Evolutionary conservation across 2,329 filamentous ascomycete genomes (phyloP), one percentile per base, ranked within the genome.

Genomic region (Truncatella angustata): DNA sequence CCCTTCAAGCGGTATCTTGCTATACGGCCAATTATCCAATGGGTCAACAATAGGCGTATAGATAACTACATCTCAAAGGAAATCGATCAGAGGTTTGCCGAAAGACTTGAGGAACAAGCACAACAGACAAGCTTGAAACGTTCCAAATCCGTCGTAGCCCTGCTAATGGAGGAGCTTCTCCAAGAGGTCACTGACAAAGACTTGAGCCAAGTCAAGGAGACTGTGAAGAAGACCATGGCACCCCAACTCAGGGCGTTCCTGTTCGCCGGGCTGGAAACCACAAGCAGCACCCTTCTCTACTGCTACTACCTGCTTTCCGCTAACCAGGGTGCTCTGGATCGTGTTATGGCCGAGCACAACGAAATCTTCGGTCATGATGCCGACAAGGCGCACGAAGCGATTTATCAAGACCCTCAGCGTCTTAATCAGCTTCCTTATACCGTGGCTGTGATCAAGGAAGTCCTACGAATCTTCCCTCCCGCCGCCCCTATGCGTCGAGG

Each of bases 241-340:
- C 51, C 52, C 11, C 61, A 63, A 6, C 36, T 64, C 0, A 56
- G 59, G 2, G 45, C 59, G 36, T 63, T 65, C 45, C 51, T 85
- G 5, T 80, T 81, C 14, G 84, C 84, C 1, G 84, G 84, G 2
- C 82, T 85, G 58, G 84, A 87, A 56, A 86, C 84, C 0, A 84
- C 80, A n/a, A 78, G 76, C 24, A 81, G 84, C 42, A 81, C 77
- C 6, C 64, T 82, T 2, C 70, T 71, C 21, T 82, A 78, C 62
- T 65, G 73, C 6, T 69, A 75, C 32, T 73, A 75, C 58, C 68
- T 80, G 54, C 68, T 67, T 5, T 58, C 56, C 2, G 10, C 49
- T 18, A 55, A 66, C 6, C 57, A 60, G 1, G 51, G 57, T 4
- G 50, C 49, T 21, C 50, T 71, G 23, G 61, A 54, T 1, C 65